Conservation (phyloP, 495 filamentous ascomycete genomes). For the Parachaetomium inaequale region DNA sequence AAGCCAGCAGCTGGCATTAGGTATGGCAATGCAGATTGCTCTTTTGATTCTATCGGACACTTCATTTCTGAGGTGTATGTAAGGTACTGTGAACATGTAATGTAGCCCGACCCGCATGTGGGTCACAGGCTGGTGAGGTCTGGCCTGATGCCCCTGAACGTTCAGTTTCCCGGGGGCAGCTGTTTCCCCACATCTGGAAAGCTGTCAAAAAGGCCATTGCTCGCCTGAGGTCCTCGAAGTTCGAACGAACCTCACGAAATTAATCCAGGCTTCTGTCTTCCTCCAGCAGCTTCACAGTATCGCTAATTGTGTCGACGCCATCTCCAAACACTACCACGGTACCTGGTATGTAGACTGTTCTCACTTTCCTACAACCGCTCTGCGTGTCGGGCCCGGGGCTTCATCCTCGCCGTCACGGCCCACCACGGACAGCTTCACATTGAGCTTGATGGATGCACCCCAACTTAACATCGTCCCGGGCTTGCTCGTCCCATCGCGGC, state of each 20-base stretch:
- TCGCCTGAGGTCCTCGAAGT: slow-evolving; percentile 1
- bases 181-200: slow-evolving; percentile 27
- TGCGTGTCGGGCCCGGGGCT: too few relatives aligned
- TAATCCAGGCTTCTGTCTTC: neutral
- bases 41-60: too few relatives aligned
- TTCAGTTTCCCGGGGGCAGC: slow-evolving; percentile 2
- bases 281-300: neutral
- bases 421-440: too few relatives aligned
- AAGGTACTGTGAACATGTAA: too few relatives aligned
- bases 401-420: too few relatives aligned
- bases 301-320: neutral
- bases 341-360: neutral
- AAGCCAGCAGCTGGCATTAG: too few relatives aligned
- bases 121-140: neutral
- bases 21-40: too few relatives aligned
- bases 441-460: too few relatives aligned
- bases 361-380: neutral
- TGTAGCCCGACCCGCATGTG: too few relatives aligned
- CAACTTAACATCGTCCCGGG: too few relatives aligned
- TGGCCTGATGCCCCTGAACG: slow-evolving; percentile 19
- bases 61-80: too few relatives aligned
- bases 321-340: neutral
- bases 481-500: too few relatives aligned
- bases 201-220: slow-evolving; percentile 30
- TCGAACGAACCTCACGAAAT: neutral